Evolutionary conservation across 495 filamentous ascomycete genomes (phyloP), one percentile per base, ranked within the genome.

Genomic region (Penicillium lagena): DNA sequence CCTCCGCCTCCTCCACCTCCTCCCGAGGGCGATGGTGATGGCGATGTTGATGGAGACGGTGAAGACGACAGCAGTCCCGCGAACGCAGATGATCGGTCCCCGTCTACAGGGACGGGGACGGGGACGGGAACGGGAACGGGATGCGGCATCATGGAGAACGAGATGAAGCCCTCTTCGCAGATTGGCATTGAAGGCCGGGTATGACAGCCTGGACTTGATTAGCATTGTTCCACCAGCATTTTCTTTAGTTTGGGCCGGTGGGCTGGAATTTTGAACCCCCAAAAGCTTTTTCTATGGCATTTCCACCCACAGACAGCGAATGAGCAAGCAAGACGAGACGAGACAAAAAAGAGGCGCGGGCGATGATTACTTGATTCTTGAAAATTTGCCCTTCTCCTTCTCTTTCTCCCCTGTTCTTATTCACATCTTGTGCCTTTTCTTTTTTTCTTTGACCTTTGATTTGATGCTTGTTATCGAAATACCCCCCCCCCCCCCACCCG

Each of bases 1-100:
- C 59, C 59, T 1, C 64, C 61, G 7, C 64, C 61, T 8, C 57
- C 63, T 10, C 51, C 56, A 1, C 49, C 43, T 2, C 49, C 43
- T n/a, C 40, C 39, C 9, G 46, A 54, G 7, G 37, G 50, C 1
- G 43, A 53, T 11, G 58, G 49, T 5, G 58, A 62, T 22, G 61
- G 56, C 11, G 62, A 63, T 41, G 39, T 47, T 41, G 42, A 47
- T 28, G 52, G 43, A 54, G 29, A 62, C 52, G 38, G 28, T 1
- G 54, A 56, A 22, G 44, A 46, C 5, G 39, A 52, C 22, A 22
- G 22, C 22, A 22, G 22, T 22, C 22, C 22, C 22, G 22, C 22
- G 22, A 22, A 22, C 4, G 22, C 22, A 22, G 22, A 22, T 22
- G 22, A 22, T 6, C 22, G 4, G 22, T 4, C 22, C 22, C 22